Evolutionary conservation across 2,329 filamentous ascomycete species (phyloP).

Genomic region (Orbilia quercus): DNA sequence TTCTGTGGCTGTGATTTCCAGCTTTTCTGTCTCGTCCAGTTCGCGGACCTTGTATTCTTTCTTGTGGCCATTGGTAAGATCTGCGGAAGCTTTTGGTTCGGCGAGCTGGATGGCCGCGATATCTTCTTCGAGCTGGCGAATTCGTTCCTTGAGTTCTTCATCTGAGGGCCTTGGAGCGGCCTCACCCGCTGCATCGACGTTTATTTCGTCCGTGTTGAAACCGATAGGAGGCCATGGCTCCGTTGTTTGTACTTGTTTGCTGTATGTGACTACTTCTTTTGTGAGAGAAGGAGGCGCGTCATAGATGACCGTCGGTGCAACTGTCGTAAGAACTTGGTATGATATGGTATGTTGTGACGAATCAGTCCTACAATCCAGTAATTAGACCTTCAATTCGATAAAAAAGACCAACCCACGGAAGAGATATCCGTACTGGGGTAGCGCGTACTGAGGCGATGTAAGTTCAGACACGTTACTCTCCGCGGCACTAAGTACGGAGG

Average conservation of each 20-base stretch:
- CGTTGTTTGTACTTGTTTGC: constrained; percentile 92
- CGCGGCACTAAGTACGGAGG: constrained; percentile 83
- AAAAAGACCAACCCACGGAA: constrained; percentile 9
- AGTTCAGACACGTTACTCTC: constrained; percentile 80
- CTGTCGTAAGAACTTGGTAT: constrained; percentile 77
- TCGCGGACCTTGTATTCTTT: constrained; percentile 72
- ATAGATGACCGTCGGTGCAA: constrained; percentile 79
- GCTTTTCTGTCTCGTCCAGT: constrained; percentile 84
- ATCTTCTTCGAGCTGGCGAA: constrained; percentile 93
- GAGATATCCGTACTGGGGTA: constrained; percentile 28
- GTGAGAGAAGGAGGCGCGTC: constrained; percentile 81
- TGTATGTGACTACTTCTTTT: constrained; percentile 92
- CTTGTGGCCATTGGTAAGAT: constrained; percentile 62
- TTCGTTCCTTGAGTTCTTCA: constrained; percentile 85
- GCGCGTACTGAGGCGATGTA: constrained; percentile 64
- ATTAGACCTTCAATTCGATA: not conserved
- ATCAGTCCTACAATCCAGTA: constrained; percentile 59
- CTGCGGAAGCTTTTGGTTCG: constrained; percentile 12
- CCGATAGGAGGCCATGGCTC: constrained; percentile 76
- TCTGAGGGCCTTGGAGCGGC: constrained; percentile 65
- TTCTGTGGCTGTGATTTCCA: constrained; percentile 88
- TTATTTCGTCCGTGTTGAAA: constrained; percentile 75
- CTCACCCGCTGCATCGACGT: constrained; percentile 68
- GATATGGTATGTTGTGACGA: constrained; percentile 59
- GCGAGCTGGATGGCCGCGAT: constrained; percentile 69